A percentile compares a stretch with the other conserved stretches of the same genome.
These are phyloP conservation scores for Cryphonectria parasitica DNA, from an alignment of 2,329 filamentous ascomycete species.

Conservation along the genomic window DNA sequence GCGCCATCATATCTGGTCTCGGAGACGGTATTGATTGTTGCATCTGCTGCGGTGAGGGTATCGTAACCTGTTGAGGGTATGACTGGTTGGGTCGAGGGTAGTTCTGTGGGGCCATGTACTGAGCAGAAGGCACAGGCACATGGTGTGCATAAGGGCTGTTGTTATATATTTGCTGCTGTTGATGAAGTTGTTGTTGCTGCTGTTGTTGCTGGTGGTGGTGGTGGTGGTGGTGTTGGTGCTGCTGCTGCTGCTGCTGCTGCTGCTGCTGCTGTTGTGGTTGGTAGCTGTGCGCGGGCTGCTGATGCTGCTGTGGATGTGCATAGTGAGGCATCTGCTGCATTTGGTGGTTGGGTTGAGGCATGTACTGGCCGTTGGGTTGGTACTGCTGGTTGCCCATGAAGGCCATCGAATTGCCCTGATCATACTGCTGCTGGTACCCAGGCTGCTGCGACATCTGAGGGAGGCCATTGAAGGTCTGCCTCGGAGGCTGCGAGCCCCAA, in stretches of 20 bases:
- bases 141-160: conserved; percentile 34
- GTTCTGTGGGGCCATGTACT: conserved; percentile 36
- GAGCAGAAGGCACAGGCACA: conserved; percentile 12
- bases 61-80: conserved; percentile 9
- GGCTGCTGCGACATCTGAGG: conserved; percentile 32
- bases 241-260: conserved; percentile 25
- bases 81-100: conserved; percentile 36
- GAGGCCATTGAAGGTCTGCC: conserved; percentile 27
- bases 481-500: conserved; percentile 29
- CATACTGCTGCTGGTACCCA: conserved; percentile 32
- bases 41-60: conserved; percentile 9
- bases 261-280: conserved; percentile 33
- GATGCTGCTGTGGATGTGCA: conserved; percentile 33
- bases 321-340: conserved; percentile 36
- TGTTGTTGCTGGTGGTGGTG: conserved; percentile 29
- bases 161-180: conserved; percentile 33
- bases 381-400: conserved; percentile 32
- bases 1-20: conserved; percentile 25
- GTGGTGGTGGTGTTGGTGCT: conserved; percentile 31
- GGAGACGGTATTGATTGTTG: conserved; percentile 34
- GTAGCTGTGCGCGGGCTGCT: conserved; percentile 34
- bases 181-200: conserved; percentile 31
- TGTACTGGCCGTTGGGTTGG: conserved; percentile 33
- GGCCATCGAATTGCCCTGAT: conserved; percentile 26
- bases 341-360: conserved; percentile 34